Evolutionary conservation across 2,329 filamentous ascomycete genomes (phyloP).

Genomic region (Aureobasidium mangrovei): DNA sequence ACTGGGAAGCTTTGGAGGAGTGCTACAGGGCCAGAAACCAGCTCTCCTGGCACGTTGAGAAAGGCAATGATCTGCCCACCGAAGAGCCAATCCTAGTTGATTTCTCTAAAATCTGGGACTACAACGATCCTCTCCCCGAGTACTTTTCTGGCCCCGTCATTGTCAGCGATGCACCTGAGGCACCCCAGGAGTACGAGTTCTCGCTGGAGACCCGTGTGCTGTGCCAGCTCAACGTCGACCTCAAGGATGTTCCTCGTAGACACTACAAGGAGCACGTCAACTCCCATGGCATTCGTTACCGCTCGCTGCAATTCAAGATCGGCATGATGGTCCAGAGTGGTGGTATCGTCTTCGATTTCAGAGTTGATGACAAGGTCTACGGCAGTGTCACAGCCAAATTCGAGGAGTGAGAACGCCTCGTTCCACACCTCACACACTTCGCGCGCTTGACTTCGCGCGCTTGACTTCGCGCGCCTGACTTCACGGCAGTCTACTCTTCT

Average conservation of each 20-base stretch:
- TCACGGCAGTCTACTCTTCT: too few relatives aligned
- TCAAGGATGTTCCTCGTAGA: constrained; percentile 62
- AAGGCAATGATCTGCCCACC: background rate
- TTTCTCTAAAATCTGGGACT: background rate
- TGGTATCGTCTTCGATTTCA: constrained; percentile 65
- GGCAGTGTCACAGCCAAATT: constrained; percentile 71
- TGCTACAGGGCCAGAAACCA: constrained; percentile 74
- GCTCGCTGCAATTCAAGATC: constrained; percentile 71
- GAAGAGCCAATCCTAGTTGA: background rate
- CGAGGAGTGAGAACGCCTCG: constrained; percentile 37
- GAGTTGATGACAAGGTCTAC: constrained; percentile 69
- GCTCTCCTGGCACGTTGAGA: constrained; percentile 71
- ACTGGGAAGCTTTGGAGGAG: constrained; percentile 74
- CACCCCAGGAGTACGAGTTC: constrained; percentile 23
- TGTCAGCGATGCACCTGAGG: background rate
- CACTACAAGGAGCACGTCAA: constrained; percentile 68
- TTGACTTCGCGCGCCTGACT: too few relatives aligned
- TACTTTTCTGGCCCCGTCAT: background rate
- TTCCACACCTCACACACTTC: too few relatives aligned
- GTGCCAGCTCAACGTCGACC: constrained; percentile 66
- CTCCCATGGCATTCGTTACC: constrained; percentile 68
- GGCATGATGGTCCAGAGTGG: constrained; percentile 78
- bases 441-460: too few relatives aligned
- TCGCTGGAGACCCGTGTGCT: constrained; percentile 50
- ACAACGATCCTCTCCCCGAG: too few relatives aligned